Evolutionary conservation across 805 yeast genomes (phyloP), one percentile per base, ranked within the genome.

Genomic region (Clavispora asparagi): DNA sequence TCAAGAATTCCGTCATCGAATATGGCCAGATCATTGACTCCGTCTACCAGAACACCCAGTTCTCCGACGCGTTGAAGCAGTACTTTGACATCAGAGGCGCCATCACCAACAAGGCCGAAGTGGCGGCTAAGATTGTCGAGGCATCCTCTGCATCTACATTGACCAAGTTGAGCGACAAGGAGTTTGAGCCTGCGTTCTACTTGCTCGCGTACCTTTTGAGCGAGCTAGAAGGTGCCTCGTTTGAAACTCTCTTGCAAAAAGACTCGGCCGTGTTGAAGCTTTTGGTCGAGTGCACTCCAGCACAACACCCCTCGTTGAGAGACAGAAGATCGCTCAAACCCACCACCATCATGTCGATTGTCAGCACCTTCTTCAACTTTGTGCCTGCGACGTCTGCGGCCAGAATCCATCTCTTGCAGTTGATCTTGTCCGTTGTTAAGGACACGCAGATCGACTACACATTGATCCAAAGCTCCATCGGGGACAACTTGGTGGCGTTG

Each of bases 151-250:
- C 63, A 36, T 60, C 58, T n/a, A 55, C 46, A 17, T 62, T 72
- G 50, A 55, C 59, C 29, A 60, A 63, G 45, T 66, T 72, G 54
- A 58, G 65, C 41, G 76, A 72, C 59, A 70, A 64, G 49, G 76
- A 71, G 46, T 72, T 72, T 44, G 77, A 72, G 58, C 70, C 76
- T 23, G 60, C 74, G n/a, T 68, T 70, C 60, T 68, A 71, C 54
- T 63, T 72, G 55, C 57, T 68, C 47, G 56, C 65, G 29, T 66
- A 69, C 53, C 61, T 72, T 38, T 58, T 68, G 45, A 53, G 54
- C 25, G 62, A 67, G 48, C 61, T 70, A 35, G 57, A 65, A 44
- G 60, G 56, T n/a, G 50, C 55, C 31, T 30, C 53, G 19, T 36
- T 58, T 33, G 63, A 58, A 39, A 47, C 50, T 13, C 64, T 62